A percentile compares a stretch with the other conserved stretches of the same genome.
phyloP scores from a whole-genome alignment of 2,329 filamentous ascomycete genomes.

The Septoria linicola region DNA sequence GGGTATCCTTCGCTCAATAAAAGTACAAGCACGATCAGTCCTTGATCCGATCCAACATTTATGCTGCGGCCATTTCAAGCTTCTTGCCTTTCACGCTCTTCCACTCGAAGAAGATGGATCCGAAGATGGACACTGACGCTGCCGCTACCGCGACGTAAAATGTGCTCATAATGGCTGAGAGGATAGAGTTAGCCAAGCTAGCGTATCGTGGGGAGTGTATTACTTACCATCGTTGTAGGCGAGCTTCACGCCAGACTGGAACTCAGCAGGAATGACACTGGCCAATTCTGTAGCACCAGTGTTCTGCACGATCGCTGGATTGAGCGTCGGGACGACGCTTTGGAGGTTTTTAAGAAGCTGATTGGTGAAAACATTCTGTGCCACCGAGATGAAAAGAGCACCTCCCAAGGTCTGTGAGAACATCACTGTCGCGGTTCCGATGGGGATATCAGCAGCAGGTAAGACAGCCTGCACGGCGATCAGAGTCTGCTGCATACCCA shows the following conservation, averaged over 20 bases:
- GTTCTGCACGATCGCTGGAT: conserved; percentile 44
- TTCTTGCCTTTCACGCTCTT: conserved; percentile 59
- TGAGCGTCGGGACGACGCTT: conserved; percentile 44
- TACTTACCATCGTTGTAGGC: conserved; percentile 59
- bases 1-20: conserved; percentile 1
- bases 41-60: neutral
- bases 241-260: conserved; percentile 54
- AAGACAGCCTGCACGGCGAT: conserved; percentile 49
- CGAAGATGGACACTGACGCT: conserved; percentile 55
- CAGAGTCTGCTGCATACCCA: conserved; percentile 51
- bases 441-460: conserved; percentile 45
- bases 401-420: conserved; percentile 51
- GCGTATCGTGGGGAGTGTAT: neutral
- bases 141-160: conserved; percentile 62
- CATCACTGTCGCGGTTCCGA: conserved; percentile 51
- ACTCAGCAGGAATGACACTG: conserved; percentile 51
- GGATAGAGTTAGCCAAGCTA: neutral
- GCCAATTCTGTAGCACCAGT: conserved; percentile 61
- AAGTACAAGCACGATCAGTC: neutral
- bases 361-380: conserved; percentile 53
- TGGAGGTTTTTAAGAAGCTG: conserved; percentile 44
- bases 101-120: conserved; percentile 61
- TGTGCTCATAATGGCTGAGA: conserved; percentile 51
- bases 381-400: conserved; percentile 51
- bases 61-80: conserved; percentile 40